phyloP scores from a whole-genome alignment of 2,329 filamentous ascomycete species.

The Colletotrichum tabaci region DNA sequence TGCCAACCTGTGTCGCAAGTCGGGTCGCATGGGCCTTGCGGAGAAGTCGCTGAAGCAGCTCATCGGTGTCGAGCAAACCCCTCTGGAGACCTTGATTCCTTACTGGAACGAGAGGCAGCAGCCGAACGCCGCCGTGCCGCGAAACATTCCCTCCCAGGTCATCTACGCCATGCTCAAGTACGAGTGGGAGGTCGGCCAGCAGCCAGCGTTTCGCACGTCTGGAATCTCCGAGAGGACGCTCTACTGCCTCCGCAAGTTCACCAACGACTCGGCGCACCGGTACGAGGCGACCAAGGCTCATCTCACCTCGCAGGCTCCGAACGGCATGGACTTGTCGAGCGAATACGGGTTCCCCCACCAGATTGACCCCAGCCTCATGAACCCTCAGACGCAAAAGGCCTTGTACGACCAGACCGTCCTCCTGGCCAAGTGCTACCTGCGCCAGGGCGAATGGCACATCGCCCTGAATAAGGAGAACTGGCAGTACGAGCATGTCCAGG shows the following conservation, averaged over 20 bases:
- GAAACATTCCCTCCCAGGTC: constrained; percentile 79
- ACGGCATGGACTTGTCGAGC: constrained; percentile 59
- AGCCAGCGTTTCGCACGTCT: constrained; percentile 59
- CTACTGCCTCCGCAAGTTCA: constrained; percentile 73
- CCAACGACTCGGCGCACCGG: constrained; percentile 69
- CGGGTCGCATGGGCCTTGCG: constrained; percentile 91
- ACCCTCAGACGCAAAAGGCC: constrained; percentile 65
- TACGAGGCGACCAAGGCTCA: constrained; percentile 69
- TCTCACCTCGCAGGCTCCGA: constrained; percentile 62
- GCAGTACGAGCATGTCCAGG: constrained; percentile 87
- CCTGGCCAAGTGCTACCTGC: constrained; percentile 94
- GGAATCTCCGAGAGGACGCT: constrained; percentile 69
- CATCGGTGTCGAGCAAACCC: constrained; percentile 77
- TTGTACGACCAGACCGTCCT: constrained; percentile 77
- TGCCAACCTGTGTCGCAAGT: constrained; percentile 97
- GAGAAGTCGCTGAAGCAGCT: constrained; percentile 95
- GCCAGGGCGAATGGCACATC: constrained; percentile 97
- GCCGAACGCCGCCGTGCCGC: constrained; percentile 52
- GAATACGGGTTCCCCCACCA: constrained; percentile 68
- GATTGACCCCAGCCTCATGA: constrained; percentile 61
- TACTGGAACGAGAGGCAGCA: constrained; percentile 66
- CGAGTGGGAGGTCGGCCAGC: constrained; percentile 89
- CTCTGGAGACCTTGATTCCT: constrained; percentile 73
- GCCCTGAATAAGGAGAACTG: constrained; percentile 88
- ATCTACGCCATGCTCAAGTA: constrained; percentile 98